Evolutionary conservation across 2,329 filamentous ascomycete genomes (phyloP).

Genomic region (Blastomyces emzantsi): DNA sequence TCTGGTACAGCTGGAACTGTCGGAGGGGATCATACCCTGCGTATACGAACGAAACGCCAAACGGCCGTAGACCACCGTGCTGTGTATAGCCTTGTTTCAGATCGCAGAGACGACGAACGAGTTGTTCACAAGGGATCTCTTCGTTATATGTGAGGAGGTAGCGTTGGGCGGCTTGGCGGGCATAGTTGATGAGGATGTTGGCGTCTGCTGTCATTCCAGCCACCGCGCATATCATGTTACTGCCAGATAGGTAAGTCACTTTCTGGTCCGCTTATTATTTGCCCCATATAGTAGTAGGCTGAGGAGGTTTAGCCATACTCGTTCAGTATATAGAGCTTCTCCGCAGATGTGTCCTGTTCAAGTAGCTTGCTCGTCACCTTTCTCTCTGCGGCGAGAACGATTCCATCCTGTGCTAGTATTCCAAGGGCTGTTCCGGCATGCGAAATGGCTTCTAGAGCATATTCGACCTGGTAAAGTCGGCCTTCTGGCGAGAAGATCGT

Average conservation of each 20-base stretch:
- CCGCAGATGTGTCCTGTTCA: constrained; percentile 97
- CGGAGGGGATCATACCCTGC: constrained; percentile 93
- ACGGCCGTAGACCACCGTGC: constrained; percentile 94
- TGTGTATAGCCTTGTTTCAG: constrained; percentile 99
- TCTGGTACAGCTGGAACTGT: constrained; percentile 98
- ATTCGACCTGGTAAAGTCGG: constrained; percentile 97
- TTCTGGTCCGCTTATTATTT: not conserved
- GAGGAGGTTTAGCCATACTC: constrained; percentile 55
- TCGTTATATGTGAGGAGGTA: constrained; percentile 99
- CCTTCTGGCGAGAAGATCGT: constrained; percentile 99
- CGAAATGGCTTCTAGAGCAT: constrained; percentile 96
- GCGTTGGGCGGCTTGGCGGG: constrained; percentile 88
- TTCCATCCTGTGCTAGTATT: constrained; percentile 95
- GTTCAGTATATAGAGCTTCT: constrained; percentile 99
- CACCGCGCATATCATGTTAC: constrained; percentile 99
- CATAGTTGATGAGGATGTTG: constrained; percentile 99
- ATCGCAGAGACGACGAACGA: constrained; percentile 92
- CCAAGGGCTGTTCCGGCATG: constrained; percentile 95
- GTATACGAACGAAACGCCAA: constrained; percentile 99
- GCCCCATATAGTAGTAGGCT: not conserved
- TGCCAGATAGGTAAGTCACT: constrained; percentile 30
- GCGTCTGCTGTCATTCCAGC: constrained; percentile 99
- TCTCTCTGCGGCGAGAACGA: constrained; percentile 93
- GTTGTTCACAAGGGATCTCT: constrained; percentile 98
- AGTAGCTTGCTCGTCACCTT: constrained; percentile 99